Evolutionary conservation across 306 rosid genomes (phyloP), one percentile per base, ranked within the genome.

Genomic region (Vigna trinervia): DNA sequence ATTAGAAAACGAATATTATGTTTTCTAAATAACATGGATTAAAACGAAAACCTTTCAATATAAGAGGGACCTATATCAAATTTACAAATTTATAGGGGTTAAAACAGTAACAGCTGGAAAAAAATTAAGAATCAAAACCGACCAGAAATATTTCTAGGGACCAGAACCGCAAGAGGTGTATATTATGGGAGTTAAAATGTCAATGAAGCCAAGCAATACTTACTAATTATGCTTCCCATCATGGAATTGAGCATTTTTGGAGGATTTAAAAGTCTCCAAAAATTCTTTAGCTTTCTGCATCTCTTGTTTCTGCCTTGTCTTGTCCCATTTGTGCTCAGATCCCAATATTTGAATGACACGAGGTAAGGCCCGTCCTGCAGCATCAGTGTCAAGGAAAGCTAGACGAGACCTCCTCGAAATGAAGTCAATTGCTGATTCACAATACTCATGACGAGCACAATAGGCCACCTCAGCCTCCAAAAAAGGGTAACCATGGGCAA

Each of bases 401-500:
- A 93, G 96, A 15, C 96, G 87, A 61, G 85, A 85, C 83, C 98
- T 87, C 79, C 98, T 84, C 28, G 98, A 96, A 39, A 93, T 89
- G 89, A 93, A 93, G 62, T 93, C 98, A 54, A 89, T 77, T 4
- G 98, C 93, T 57, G 96, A 90, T 86, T 90, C 96, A 73, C 98
- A 93, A 71, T 89, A 93, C 82, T 93, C 98, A 28, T 91, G 82
- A 12, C 98, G 90, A 14, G 98, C 98, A 84, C 98, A 91, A 86
- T 91, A 93, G 10, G 96, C 98, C 61, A 93, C 98, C 88, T 93
- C 98, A 0, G 98, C 98, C 82, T 93, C 98, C 62, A 93, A 64
- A 84, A 84, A 87, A 11, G 98, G 96, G 84, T 93, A 93, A 47
- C 98, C 95, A 65, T 93, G 98, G 56, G 98, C 98, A 60, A 93